Base-by-base conservation (phyloP, 1,284 basidiomycete genomes). In the Cutaneotrichosporon curvatum region DNA sequence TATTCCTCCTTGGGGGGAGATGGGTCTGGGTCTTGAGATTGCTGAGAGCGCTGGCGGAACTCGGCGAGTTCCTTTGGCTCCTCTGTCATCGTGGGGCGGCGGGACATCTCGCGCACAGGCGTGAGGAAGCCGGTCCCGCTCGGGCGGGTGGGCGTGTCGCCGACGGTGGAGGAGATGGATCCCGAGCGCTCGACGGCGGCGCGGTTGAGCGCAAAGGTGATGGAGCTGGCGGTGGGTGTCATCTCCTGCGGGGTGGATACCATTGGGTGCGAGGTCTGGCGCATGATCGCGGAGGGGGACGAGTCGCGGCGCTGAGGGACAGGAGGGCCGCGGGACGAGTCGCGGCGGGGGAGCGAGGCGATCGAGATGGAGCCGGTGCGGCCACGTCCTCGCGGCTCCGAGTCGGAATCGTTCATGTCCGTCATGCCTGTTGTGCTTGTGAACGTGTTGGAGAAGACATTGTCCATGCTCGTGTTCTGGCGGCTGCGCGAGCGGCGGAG, bases 401-500 rank as follows among this genome's bases (percentile, higher is more conserved):
- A 20, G 30, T 16, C 11, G 38, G 7, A 3, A 15, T 18, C 15
- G 30, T n/a, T 22, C 25, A 28, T 7, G 25, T 28, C 25, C 8
- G 25, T 28, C 25, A 28, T 28, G 25, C 8, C 25, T 2, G 48
- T 41, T 25, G 37, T 35, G 12, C 22, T 23, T 11, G 51, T 47
- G 41, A 32, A 47, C 1, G 47, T 48, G 21, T 43, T 45, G 5
- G 52, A 45, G 36, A 50, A 33, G 36, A 21, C 37, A n/a, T n/a
- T n/a, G 33, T 30, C 49, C 22, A 37, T 31, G 32, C 19, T 34
- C 15, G 34, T 35, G 25, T 19, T 36, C 33, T 16, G n/a, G 15
- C 45, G 40, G 16, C 32, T 37, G 34, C 52, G 48, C 15, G 49
- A 50, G 2, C 54, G 44, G n/a, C 50, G 40, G 19, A 52, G 40